Conservation (phyloP, 2,329 filamentous ascomycete genomes). For the Verticillium dahliae region DNA sequence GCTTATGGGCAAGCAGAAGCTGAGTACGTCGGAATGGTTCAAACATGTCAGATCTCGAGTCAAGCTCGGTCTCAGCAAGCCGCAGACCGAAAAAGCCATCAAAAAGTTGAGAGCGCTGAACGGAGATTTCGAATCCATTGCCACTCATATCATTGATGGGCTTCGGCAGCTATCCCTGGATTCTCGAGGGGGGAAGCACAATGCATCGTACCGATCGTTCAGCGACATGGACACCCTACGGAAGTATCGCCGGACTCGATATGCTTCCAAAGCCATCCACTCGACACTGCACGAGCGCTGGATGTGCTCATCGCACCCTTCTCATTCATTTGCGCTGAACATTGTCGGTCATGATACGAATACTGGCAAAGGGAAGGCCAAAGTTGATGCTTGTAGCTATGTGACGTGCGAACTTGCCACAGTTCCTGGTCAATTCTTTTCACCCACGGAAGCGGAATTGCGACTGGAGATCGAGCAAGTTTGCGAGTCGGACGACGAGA, state of each 20-base stretch:
- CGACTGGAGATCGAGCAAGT: slow-evolving; percentile 11
- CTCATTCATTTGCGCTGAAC: not conserved
- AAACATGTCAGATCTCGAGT: slow-evolving; percentile 2
- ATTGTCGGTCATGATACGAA: not conserved
- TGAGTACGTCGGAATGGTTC: not conserved
- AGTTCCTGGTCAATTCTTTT: not conserved
- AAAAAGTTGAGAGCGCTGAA: slow-evolving; percentile 9
- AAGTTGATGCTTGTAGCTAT: not conserved
- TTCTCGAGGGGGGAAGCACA: not conserved
- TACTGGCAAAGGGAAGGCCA: not conserved
- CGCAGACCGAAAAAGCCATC: slow-evolving; percentile 3
- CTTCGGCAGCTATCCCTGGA: not conserved
- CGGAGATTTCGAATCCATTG: slow-evolving; percentile 12
- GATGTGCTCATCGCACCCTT: not conserved
- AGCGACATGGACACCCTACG: not conserved
- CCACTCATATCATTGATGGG: slow-evolving; percentile 6
- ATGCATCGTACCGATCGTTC: not conserved
- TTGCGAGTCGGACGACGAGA: not conserved
- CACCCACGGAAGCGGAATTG: not conserved
- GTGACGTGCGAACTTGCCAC: not conserved
- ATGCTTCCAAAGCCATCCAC: not conserved
- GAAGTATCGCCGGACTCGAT: slow-evolving; percentile 1
- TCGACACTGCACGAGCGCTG: not conserved
- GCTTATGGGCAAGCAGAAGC: not conserved
- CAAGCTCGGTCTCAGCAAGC: slow-evolving; percentile 5